A percentile compares a stretch with the other conserved stretches of the same genome.
These are phyloP conservation scores for Globisporangium sylvaticum DNA, from an alignment of 352 stramenopile species.

Conservation along the genomic window DNA sequence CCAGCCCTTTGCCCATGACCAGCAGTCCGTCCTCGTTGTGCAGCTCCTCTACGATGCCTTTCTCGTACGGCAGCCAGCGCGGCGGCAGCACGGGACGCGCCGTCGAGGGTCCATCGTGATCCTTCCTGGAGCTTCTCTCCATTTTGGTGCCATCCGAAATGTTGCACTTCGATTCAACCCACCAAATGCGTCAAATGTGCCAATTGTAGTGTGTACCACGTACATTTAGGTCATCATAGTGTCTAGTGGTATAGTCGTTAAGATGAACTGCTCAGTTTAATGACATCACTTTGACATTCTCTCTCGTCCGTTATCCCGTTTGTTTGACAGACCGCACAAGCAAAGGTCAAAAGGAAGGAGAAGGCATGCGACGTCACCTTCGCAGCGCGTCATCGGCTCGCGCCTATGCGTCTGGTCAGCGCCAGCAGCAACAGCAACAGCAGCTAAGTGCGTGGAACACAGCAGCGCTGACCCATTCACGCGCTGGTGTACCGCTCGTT, in stretches of 20 bases:
- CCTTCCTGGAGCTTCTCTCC: background rate
- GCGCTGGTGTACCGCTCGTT: background rate
- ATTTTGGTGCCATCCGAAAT: background rate
- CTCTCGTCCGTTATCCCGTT: background rate
- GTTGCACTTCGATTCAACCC: background rate
- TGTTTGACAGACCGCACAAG: background rate
- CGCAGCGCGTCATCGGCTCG: background rate
- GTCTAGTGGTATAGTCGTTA: background rate
- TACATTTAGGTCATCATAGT: background rate
- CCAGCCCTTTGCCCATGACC: conserved; percentile 91
- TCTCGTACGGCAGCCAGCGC: conserved; percentile 76
- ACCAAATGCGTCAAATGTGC: background rate
- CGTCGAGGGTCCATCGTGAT: background rate
- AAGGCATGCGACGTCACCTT: conserved; percentile 7
- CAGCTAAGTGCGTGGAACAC: background rate
- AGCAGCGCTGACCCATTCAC: background rate
- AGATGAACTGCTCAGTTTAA: background rate
- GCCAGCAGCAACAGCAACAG: background rate
- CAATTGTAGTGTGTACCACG: background rate
- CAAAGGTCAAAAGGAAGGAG: background rate
- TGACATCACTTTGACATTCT: background rate
- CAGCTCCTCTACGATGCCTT: conserved; percentile 64
- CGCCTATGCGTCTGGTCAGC: background rate
- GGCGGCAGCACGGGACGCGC: conserved; percentile 19
- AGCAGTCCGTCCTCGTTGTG: conserved; percentile 88